Percentiles rank a stretch among this genome's conserved stretches.
phyloP scores from a whole-genome alignment of 1,139 yeast genomes.

The Lodderomyces margitis region DNA sequence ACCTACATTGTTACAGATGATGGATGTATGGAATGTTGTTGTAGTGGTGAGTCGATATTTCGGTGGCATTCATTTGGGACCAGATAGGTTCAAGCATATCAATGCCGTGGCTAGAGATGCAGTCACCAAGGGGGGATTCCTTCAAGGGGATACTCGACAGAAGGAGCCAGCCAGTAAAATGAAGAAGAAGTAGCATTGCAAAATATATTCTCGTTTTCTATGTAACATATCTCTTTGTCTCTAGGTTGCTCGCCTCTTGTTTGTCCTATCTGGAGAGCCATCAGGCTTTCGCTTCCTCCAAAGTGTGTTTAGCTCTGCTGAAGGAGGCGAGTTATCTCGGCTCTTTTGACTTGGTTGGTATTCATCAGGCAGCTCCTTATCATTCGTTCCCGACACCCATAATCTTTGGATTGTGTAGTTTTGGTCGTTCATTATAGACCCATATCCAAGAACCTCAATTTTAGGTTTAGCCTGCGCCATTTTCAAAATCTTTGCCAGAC shows the following conservation, averaged over 20 bases:
- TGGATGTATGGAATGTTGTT: constrained; percentile 83
- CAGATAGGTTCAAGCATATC: constrained; percentile 92
- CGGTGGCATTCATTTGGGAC: constrained; percentile 90
- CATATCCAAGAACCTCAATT: constrained; percentile 38
- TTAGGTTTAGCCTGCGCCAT: constrained; percentile 13
- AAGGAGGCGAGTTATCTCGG: not conserved
- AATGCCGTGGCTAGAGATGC: constrained; percentile 88
- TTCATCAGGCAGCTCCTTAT: constrained; percentile 8
- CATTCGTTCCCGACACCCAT: constrained; percentile 20
- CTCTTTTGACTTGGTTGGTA: not conserved
- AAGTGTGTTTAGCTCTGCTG: constrained; percentile 23
- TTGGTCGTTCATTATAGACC: constrained; percentile 28
- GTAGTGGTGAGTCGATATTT: constrained; percentile 92
- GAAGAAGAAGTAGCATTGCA: constrained; percentile 1
- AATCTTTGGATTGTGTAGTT: constrained; percentile 20
- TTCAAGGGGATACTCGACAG: not conserved
- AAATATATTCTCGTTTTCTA: constrained; percentile 5
- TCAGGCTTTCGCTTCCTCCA: constrained; percentile 28
- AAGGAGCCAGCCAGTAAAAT: not conserved
- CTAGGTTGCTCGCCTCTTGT: constrained; percentile 11
- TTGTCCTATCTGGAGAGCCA: constrained; percentile 11
- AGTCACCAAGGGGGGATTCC: constrained; percentile 59
- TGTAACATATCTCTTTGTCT: not conserved
- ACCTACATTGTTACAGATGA: constrained; percentile 36
- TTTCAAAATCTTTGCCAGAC: constrained; percentile 23